These are phyloP conservation scores for Botrytis pseudocinerea DNA, from an alignment of 2,329 filamentous ascomycete genomes.

Conservation along the genomic window DNA sequence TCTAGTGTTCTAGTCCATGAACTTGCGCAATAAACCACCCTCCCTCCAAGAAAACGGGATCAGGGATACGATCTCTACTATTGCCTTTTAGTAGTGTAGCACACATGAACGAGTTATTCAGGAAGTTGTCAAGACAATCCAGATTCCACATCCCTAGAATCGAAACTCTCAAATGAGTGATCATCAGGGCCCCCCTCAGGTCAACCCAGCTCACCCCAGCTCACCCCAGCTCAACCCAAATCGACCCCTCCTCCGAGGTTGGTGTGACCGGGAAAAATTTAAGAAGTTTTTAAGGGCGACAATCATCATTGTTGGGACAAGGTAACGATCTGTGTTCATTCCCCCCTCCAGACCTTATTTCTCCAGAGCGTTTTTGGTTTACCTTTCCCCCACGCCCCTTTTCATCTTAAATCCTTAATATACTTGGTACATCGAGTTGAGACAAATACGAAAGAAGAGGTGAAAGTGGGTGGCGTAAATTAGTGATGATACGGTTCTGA, in stretches of 20 bases:
- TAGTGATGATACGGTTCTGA: conserved; percentile 7
- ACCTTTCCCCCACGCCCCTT: conserved; percentile 4
- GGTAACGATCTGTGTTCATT: conserved; percentile 10
- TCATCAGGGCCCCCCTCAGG: conserved; percentile 7
- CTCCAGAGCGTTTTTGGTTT: neutral
- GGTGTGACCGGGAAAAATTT: neutral
- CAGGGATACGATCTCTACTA: conserved; percentile 10
- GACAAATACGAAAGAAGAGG: neutral
- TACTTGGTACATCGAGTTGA: conserved; percentile 6
- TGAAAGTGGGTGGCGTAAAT: conserved; percentile 6
- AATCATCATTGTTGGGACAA: conserved; percentile 11
- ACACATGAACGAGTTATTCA: conserved; percentile 17
- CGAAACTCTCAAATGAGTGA: conserved; percentile 1
- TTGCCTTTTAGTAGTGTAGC: conserved; percentile 5
- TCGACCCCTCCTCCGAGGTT: conserved; percentile 1
- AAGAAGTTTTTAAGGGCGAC: conserved; percentile 3
- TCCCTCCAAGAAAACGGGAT: neutral
- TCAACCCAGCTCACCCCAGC: neutral
- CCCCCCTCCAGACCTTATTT: neutral
- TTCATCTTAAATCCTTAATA: neutral
- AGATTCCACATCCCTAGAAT: neutral
- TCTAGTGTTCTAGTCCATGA: conserved; percentile 2
- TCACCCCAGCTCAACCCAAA: neutral
- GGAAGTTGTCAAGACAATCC: conserved; percentile 16
- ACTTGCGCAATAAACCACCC: conserved; percentile 17